A percentile compares a stretch with the other conserved stretches of the same genome.
Evolutionary conservation across 331 rosid species (phyloP).

Genomic region (Quercus tomentella): DNA sequence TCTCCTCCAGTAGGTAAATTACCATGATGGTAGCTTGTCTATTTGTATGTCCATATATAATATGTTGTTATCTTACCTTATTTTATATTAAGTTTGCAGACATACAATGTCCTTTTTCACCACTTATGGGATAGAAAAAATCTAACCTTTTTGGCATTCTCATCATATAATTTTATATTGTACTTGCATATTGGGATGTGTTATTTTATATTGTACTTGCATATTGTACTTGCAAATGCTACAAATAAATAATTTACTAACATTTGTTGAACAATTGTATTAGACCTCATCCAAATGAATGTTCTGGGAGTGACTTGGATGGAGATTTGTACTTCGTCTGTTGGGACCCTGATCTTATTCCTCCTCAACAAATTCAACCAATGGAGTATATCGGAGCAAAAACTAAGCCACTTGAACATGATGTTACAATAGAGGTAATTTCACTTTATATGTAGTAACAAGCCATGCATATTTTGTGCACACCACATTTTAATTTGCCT

Average conservation of each 20-base stretch:
- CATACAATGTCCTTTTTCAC: too few relatives aligned
- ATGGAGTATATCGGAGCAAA: conserved; percentile 70
- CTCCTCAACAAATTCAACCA: conserved; percentile 27
- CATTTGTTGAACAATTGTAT: not conserved
- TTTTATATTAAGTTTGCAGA: conserved; percentile 23
- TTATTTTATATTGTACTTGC: too few relatives aligned
- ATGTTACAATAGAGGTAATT: conserved; percentile 69
- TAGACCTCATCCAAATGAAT: conserved; percentile 41
- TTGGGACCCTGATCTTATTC: conserved; percentile 75
- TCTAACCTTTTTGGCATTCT: not conserved
- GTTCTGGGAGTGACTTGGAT: conserved; percentile 88
- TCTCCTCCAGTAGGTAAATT: too few relatives aligned
- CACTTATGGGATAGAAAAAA: not conserved
- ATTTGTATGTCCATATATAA: too few relatives aligned
- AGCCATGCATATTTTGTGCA: too few relatives aligned
- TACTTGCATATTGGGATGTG: not conserved
- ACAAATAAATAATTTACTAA: too few relatives aligned
- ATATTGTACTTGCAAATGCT: too few relatives aligned
- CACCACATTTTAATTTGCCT: too few relatives aligned
- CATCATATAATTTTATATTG: too few relatives aligned
- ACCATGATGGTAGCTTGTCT: too few relatives aligned
- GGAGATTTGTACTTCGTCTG: conserved; percentile 83
- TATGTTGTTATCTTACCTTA: too few relatives aligned
- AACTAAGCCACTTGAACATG: conserved; percentile 30
- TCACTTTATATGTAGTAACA: not conserved